Evolutionary conservation across 768 basidiomycete genomes (phyloP), one percentile per base, ranked within the genome.

Genomic region (Lactarius hengduanensis): DNA sequence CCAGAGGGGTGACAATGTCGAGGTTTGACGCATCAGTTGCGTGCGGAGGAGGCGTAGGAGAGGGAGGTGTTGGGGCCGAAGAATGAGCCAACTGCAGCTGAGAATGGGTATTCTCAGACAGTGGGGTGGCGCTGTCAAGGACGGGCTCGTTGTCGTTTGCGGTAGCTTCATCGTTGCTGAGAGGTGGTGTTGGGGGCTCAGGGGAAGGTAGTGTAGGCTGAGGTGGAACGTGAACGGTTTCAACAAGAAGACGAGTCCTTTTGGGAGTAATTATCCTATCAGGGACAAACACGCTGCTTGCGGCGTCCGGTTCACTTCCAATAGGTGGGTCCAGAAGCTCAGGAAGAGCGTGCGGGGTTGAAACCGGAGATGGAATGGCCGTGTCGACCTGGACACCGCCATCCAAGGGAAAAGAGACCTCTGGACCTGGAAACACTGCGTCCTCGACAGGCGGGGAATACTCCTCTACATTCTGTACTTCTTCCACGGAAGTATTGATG

Each of bases 391-490:
- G 38, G 16, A 28, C n/a, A 34, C 18, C 15, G 18, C 11, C 30
- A n/a, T 43, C 57, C 7, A 32, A 47, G 22, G 57, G 26, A 53
- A 22, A 28, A 26, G 9, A 15, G 3, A 38, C 18, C 26, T 47
- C 15, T 11, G 38, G 26, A 4, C n/a, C 4, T 7, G 43, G 32
- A 34, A 11, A 41, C 47, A 10, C 45, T 2, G 18, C 26, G 32
- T 62, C 57, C 32, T 66, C 65, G n/a, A 34, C 45, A 57, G 34
- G 56, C 18, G 56, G 36, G 26, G 11, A 41, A 57, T 20, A 43
- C 15, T 50, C 43, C 38, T 58, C 60, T 2, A 8, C 47, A 13
- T n/a, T 10, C 30, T 20, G 61, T 32, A 11, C 22, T 40, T 57
- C 57, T 7, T 62, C 61, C 6, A 16, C 3, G 32, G 61, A 53